Evolutionary conservation across 495 filamentous ascomycete genomes (phyloP).

Genomic region (Aspergillus bridgeri): DNA sequence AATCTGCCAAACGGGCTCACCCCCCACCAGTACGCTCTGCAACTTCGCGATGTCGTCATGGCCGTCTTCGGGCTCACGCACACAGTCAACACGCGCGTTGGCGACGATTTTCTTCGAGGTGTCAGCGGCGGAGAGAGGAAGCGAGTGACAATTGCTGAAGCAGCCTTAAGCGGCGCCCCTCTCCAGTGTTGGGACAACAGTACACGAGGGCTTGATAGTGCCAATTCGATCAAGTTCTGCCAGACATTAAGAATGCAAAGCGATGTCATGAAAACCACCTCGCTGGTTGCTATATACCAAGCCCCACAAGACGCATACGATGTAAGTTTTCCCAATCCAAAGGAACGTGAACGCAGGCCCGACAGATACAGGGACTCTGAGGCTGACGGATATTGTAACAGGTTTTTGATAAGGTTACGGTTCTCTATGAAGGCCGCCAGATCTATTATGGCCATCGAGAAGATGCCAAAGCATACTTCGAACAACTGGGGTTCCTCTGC

Average conservation of each 20-base stretch:
- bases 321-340: neutral
- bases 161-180: conserved; percentile 21
- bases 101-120: conserved; percentile 67
- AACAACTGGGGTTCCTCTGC: conserved; percentile 50
- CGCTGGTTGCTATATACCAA: conserved; percentile 72
- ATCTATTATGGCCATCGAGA: conserved; percentile 56
- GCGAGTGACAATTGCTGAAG: conserved; percentile 9
- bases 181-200: conserved; percentile 75
- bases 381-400: conserved; percentile 23
- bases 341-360: too few species aligned
- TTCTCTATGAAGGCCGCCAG: conserved; percentile 56
- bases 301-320: conserved; percentile 73
- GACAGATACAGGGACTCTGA: neutral
- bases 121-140: conserved; percentile 69
- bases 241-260: conserved; percentile 63
- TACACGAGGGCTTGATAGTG: conserved; percentile 74
- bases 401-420: conserved; percentile 49
- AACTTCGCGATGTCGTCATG: conserved; percentile 51
- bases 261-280: conserved; percentile 63
- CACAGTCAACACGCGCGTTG: conserved; percentile 67
- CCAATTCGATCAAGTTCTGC: conserved; percentile 63
- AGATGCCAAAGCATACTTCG: conserved; percentile 55
- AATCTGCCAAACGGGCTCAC: conserved; percentile 43
- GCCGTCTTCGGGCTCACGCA: conserved; percentile 65
- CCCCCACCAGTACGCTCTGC: conserved; percentile 35